Evolutionary conservation across 202 grass and related monocot species (phyloP), one percentile per base, ranked within the genome.

Genomic region (Setaria italica): DNA sequence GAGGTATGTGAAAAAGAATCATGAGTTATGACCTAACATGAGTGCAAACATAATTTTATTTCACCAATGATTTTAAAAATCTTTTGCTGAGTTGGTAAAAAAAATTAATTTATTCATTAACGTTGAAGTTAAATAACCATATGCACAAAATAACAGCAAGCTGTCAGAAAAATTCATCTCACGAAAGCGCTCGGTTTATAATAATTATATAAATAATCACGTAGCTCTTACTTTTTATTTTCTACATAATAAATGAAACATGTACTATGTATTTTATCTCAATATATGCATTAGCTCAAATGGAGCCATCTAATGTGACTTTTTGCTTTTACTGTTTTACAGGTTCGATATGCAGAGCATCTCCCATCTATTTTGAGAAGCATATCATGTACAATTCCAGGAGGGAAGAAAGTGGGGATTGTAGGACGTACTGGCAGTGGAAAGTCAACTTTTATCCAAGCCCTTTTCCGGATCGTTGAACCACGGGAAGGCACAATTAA

Each of bases 301-400:
- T 41, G 4, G 39, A 76, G 19, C 3, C 39, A 74, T 64, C 55
- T 84, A 72, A 84, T 65, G 17, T 77, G 17, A 72, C 19, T 78
- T 63, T 84, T 89, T n/a, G 4, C 21, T 82, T 92, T 79, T 92
- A 84, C 90, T 95, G 95, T 82, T 92, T 79, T 92, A 84, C 90
- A 98, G 95, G 93, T 98, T 78, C 85, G 95, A 84, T 99, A 99
- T 88, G 96, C 91, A 82, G 93, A 99, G 64, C 91, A 99, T 86
- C 84, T 99, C 43, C 96, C 96, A 87, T 99, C 96, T 42, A 90
- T 99, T 41, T 79, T 99, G 67, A 92, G 87, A 89, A 93, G 87
- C 73, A 89, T 99, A 87, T 94, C 93, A 71, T 99, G 96, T 77
- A 76, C 71, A 81, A 87, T 99, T 88, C 96, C 96, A 84, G 96